Evolutionary conservation across 2,329 filamentous ascomycete genomes (phyloP), one percentile per base, ranked within the genome.

Genomic region (Claviceps arundinis): DNA sequence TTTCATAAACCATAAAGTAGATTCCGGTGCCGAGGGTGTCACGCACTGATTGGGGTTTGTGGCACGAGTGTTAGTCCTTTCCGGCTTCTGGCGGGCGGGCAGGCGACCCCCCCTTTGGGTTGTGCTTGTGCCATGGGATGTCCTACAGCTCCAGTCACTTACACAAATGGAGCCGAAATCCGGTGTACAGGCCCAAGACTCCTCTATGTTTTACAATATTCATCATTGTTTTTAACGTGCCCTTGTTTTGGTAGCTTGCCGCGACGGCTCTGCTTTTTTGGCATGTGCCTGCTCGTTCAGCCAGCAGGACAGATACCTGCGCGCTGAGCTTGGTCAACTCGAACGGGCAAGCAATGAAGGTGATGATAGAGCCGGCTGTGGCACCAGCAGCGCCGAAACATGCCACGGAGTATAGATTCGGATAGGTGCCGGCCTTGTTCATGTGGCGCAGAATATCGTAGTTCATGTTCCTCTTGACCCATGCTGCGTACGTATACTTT

Each of bases 1-100:
- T 89, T 68, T 94, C 88, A 65, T 94, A 94, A 34, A 88, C 90
- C 70, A 87, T 87, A 63, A 94, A 94, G 66, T 94, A 94, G 53
- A 91, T 87, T 34, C 81, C 80, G 1, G 88, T 94, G 51, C 88
- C 88, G 55, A 93, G 73, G 1, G 87, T 90, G 67, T 94, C 88
- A 55, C 88, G 80, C 61, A 90, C 86, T 87, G 30, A 17, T 34
- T 34, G 30, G 43, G 16, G 37, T 19, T 53, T 44, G 40, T 19
- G 38, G 34, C 5, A 26, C 41, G 4, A 50, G 48, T 44, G 37
- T 45, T 11, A 11, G 26, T 24, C 30, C n/a, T 37, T 9, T 11
- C 7, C 34, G 34, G 22, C 45, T 48, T 14, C 30, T 38, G 19
- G 43, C 24, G 43, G n/a, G n/a, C n/a, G 38, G 38, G n/a, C 17